Evolutionary conservation across 2,329 filamentous ascomycete genomes (phyloP), one percentile per base, ranked within the genome.

Genomic region (Neoarthrinium moseri): DNA sequence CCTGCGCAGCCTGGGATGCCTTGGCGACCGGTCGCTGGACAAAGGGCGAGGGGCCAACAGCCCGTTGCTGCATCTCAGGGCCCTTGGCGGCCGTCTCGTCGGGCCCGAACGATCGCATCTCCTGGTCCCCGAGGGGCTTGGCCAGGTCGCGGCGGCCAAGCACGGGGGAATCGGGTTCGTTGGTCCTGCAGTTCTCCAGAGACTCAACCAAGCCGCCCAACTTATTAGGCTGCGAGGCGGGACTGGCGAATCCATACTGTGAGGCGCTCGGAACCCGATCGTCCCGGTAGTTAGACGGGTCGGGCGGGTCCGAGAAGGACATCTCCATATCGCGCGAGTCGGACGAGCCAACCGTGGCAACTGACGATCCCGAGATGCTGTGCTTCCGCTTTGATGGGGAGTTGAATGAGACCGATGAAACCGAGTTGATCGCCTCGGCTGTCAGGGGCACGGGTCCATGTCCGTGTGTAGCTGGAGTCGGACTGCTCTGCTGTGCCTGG

Each of bases 11-110:
- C 35, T 50, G 57, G 46, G 47, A 50, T 11, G 40, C 49, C 41
- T 17, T 52, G 34, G 43, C 48, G 21, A 50, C 47, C 48, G 10
- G 53, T 48, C 11, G 51, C 56, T 17, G 52, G 13, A 36, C 47
- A 30, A 66, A 62, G 6, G 59, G 55, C 5, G 52, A 51, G 11
- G 52, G 35, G 7, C 55, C 54, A 18, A 57, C 56, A 27, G 52
- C 50, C 23, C 68, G 65, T 50, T 75, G 71, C 51, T 71, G 67
- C 72, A 75, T 75, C 53, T 75, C 72, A 1, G 72, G 71, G n/a
- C 50, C 56, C 41, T 60, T 65, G 8, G 48, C n/a, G 12, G 38
- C 17, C 12, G 43, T n/a, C n/a, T 29, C 35, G 7, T 38, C 18
- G 10, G 44, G 22, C 11, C 38, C 22, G 8, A 41, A 32, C 17